These are phyloP conservation scores for Sanghuangporus baumii DNA, from an alignment of 1,284 basidiomycete species.

Conservation along the genomic window DNA sequence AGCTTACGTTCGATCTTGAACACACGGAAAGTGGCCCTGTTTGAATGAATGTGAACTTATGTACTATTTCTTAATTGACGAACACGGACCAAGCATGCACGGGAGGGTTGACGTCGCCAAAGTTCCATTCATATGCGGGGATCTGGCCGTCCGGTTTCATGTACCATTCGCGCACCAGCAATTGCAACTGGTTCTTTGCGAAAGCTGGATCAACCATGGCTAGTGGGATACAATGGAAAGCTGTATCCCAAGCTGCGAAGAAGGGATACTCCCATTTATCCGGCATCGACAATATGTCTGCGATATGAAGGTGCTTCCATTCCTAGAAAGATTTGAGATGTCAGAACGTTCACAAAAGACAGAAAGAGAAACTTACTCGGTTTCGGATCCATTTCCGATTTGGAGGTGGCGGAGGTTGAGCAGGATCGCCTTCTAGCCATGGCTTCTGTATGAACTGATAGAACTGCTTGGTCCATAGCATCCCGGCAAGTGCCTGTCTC, in stretches of 20 bases:
- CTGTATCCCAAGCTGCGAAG: conserved; percentile 93
- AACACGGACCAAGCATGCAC: conserved; percentile 84
- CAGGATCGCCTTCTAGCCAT: conserved; percentile 93
- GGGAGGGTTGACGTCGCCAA: conserved; percentile 93
- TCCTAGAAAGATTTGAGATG: conserved; percentile 42
- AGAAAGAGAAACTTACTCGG: conserved; percentile 40
- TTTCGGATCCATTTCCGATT: conserved; percentile 86
- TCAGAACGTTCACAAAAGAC: not conserved
- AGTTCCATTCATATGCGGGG: conserved; percentile 99
- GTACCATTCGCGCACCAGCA: conserved; percentile 98
- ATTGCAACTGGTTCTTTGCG: conserved; percentile 95
- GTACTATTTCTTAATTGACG: conserved; percentile 7
- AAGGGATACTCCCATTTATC: conserved; percentile 99
- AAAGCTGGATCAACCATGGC: conserved; percentile 93
- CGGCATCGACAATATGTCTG: conserved; percentile 97
- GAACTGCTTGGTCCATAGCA: conserved; percentile 98
- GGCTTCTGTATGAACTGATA: conserved; percentile 96
- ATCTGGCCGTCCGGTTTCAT: conserved; percentile 98
- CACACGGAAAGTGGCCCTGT: conserved; percentile 89
- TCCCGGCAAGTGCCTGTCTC: conserved; percentile 96
- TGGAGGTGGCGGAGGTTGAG: conserved; percentile 90
- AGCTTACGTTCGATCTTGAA: conserved; percentile 98
- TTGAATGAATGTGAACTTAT: not conserved
- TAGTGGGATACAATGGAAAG: conserved; percentile 97
- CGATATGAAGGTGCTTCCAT: conserved; percentile 93